Base-by-base conservation (phyloP, 83 land plant species). In the Picea abies region DNA sequence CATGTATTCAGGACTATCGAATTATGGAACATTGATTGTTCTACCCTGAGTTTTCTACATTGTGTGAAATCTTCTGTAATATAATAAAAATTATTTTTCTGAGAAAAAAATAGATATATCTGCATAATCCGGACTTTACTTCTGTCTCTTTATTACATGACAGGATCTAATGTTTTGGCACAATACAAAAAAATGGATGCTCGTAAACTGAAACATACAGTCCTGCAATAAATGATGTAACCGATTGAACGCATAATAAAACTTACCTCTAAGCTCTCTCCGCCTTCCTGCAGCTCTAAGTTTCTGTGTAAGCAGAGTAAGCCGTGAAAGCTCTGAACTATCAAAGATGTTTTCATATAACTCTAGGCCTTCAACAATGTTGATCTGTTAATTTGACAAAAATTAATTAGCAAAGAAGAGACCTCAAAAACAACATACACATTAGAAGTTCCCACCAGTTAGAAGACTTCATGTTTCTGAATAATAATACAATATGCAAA, bases 291-390 rank as follows among this genome's bases (percentile, higher is more conserved):
- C 85, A 81, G 83, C 60, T 80, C 87, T 87, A 77, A 89, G 58
- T 67, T 91, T 93, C 85, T 89, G 83, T 12, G 83, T 86, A 68
- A 87, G 26, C 12, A 84, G 78, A 65, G 92, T 32, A 70, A 93
- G 79, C 19, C 79, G 81, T 80, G 85, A 76, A 70, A 88, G 79
- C 63, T 93, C 92, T 22, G 76, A 56, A 11, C 75, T 85, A 81
- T 85, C 85, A 52, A 87, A 76, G 12, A 93, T 62, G 11, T 82
- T 83, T 69, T 91, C 92, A 84, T 89, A 88, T 20, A 91, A 78
- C 58, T 89, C 85, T 19, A 93, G 76, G 22, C 95, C 95, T 75
- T 93, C 95, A 76, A 85, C 89, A 72, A 88, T 81, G 69, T 93
- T 89, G n/a, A 91, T 86, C 95, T 93, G 72, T 8, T 56, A 44